phyloP scores from a whole-genome alignment of 345 rosid genomes.

The Acer campestre region DNA sequence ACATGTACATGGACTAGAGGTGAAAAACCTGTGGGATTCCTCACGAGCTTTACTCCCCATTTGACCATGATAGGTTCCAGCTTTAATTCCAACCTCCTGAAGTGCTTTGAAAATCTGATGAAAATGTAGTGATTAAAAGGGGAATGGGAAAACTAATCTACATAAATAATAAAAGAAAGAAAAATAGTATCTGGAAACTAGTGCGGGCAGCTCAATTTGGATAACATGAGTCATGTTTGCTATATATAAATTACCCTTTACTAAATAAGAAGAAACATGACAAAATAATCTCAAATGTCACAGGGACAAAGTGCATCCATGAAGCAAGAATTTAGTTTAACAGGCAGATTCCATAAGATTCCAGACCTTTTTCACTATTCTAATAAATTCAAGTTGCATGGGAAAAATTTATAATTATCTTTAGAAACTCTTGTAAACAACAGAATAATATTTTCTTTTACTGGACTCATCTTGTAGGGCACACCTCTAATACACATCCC shows the following conservation, averaged over 20 bases:
- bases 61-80: constrained; percentile 56
- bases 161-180: not conserved
- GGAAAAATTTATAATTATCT: not conserved
- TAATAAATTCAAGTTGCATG: not conserved
- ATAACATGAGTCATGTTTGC: not conserved
- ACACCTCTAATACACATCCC: not conserved
- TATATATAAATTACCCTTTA: not conserved
- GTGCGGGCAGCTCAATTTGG: not conserved
- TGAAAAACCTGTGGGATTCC: constrained; percentile 44
- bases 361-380: not conserved
- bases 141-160: not conserved
- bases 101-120: constrained; percentile 39
- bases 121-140: constrained; percentile 7
- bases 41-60: constrained; percentile 47
- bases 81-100: constrained; percentile 36
- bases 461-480: not conserved
- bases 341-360: not conserved
- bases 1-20: constrained; percentile 9
- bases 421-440: no score
- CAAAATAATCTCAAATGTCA: not conserved
- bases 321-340: not conserved
- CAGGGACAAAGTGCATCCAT: not conserved
- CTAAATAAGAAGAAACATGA: not conserved
- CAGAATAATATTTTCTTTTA: not conserved
- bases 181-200: not conserved